Percentiles rank a stretch among this genome's conserved stretches.
Evolutionary conservation across 2,329 filamentous ascomycete genomes (phyloP).

Genomic region (Daldinia sp.): DNA sequence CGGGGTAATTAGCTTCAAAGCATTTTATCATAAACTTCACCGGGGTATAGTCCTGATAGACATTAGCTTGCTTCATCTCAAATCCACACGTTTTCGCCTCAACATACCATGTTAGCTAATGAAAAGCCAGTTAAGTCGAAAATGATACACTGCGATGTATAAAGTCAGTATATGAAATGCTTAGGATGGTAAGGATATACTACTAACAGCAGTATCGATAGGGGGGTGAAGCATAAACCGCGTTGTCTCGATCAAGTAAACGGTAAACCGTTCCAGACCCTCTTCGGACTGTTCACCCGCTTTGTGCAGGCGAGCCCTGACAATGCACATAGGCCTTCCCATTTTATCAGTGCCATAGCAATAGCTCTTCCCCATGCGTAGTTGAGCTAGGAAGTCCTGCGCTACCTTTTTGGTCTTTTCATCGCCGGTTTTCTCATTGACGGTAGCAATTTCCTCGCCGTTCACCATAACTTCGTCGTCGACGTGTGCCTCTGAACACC

Average conservation of each 20-base stretch:
- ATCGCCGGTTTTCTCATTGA: conserved; percentile 68
- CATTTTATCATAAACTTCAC: conserved; percentile 99
- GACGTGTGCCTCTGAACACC: conserved; percentile 83
- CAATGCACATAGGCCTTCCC: conserved; percentile 87
- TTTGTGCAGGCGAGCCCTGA: conserved; percentile 84
- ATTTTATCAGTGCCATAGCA: conserved; percentile 87
- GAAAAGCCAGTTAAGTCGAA: conserved; percentile 98
- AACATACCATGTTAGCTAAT: conserved; percentile 87
- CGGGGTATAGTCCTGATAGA: conserved; percentile 82
- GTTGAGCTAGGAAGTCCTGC: conserved; percentile 83
- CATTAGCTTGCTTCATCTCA: conserved; percentile 36
- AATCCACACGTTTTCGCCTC: background rate
- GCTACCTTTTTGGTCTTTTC: conserved; percentile 73
- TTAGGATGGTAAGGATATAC: background rate
- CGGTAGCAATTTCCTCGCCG: conserved; percentile 77
- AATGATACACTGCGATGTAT: conserved; percentile 75
- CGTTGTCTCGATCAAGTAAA: conserved; percentile 95
- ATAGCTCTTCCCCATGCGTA: conserved; percentile 92
- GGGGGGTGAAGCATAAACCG: conserved; percentile 82
- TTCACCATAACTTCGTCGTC: conserved; percentile 87
- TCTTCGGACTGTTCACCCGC: conserved; percentile 85
- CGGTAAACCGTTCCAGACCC: conserved; percentile 87
- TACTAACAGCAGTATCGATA: conserved; percentile 89
- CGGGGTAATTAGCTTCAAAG: conserved; percentile 98
- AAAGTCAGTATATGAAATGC: conserved; percentile 40